Evolutionary conservation across 2,329 filamentous ascomycete species (phyloP).

Genomic region (Aspergillus sp.): DNA sequence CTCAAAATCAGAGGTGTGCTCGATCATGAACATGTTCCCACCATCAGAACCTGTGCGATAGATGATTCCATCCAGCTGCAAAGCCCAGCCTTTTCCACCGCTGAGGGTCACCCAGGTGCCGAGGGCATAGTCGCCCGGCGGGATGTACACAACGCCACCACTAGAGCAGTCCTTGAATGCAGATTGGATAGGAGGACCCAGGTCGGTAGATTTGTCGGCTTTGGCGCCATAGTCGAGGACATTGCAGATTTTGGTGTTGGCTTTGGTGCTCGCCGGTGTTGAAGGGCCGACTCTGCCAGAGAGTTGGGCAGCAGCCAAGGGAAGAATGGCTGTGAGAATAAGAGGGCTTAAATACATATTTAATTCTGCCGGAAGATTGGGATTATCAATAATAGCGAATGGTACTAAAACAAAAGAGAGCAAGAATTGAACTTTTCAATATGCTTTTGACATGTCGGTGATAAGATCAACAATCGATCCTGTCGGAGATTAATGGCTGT

Average conservation of each 20-base stretch:
- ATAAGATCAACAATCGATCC: neutral
- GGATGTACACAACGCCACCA: constrained; percentile 45
- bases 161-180: constrained; percentile 46
- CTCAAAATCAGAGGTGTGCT: constrained; percentile 46
- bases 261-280: constrained; percentile 5
- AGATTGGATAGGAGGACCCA: constrained; percentile 41
- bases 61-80: constrained; percentile 48
- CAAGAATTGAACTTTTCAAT: neutral
- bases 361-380: neutral
- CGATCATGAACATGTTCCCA: constrained; percentile 48
- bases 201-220: constrained; percentile 45
- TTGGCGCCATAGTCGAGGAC: constrained; percentile 46
- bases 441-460: neutral
- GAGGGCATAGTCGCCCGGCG: constrained; percentile 44
- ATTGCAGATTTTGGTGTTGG: constrained; percentile 36
- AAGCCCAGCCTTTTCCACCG: constrained; percentile 41
- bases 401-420: neutral
- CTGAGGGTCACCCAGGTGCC: constrained; percentile 43
- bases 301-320: constrained; percentile 7
- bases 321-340: constrained; percentile 1
- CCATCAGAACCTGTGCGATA: constrained; percentile 43
- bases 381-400: neutral
- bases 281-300: constrained; percentile 10
- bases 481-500: neutral
- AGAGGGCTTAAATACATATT: constrained; percentile 3